Percentiles rank a stretch among this genome's conserved stretches.
These are phyloP conservation scores for Grosmannia penicillata DNA, from an alignment of 2,329 filamentous ascomycete species.

Conservation along the genomic window DNA sequence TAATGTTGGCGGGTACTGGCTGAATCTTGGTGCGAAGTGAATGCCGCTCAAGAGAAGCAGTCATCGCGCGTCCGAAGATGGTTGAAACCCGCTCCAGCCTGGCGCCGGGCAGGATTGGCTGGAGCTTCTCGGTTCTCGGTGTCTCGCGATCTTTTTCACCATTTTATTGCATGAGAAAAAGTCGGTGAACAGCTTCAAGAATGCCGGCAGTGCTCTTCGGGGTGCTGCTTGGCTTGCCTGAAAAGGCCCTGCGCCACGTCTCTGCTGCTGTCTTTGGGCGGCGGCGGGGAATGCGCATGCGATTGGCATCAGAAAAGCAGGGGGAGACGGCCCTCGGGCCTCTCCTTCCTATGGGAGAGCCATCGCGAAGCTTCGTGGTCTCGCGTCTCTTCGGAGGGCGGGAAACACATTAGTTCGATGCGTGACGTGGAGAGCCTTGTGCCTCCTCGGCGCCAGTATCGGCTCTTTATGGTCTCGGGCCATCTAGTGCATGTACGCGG, in stretches of 20 bases:
- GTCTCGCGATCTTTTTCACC: conserved; percentile 2
- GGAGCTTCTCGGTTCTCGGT: background rate
- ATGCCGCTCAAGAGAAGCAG: too few relatives aligned
- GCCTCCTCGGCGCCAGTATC: too few relatives aligned
- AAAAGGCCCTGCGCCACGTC: conserved; percentile 12
- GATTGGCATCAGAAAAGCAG: conserved; percentile 14
- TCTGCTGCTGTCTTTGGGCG: background rate
- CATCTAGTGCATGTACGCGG: too few relatives aligned
- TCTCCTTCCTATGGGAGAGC: conserved; percentile 11
- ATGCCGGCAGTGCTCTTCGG: conserved; percentile 1
- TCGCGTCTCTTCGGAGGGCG: background rate
- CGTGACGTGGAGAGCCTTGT: conserved; percentile 10
- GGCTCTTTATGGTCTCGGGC: too few relatives aligned
- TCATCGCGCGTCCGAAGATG: too few relatives aligned
- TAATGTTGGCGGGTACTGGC: too few relatives aligned
- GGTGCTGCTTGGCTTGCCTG: conserved; percentile 6
- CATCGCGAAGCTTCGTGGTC: conserved; percentile 13
- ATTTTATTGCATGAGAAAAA: conserved; percentile 12
- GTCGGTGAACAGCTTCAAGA: conserved; percentile 13
- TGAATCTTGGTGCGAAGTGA: too few relatives aligned
- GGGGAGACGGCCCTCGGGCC: conserved; percentile 1
- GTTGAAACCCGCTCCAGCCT: too few relatives aligned
- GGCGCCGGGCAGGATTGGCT: too few relatives aligned
- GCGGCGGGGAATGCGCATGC: conserved; percentile 7
- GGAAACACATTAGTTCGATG: conserved; percentile 13